Percentiles rank a stretch among this genome's conserved stretches.
phyloP scores from a whole-genome alignment of 2,329 filamentous ascomycete genomes.

The Leptographium galeiforme region DNA sequence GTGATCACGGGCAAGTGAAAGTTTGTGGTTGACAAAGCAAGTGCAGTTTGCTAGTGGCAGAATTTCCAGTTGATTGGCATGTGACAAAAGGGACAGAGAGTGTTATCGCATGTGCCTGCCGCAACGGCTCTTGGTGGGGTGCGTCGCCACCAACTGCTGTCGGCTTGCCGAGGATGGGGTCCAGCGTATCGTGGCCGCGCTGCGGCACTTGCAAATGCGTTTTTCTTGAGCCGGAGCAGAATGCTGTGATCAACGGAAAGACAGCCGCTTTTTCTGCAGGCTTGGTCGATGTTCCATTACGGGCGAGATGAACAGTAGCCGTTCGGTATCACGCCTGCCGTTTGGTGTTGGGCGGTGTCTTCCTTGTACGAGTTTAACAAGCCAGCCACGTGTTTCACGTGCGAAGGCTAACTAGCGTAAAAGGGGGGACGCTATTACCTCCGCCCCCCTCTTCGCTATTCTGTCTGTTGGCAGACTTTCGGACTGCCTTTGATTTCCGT shows the following conservation, averaged over 20 bases:
- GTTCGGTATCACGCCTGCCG: too few species aligned
- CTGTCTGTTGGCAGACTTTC: background rate
- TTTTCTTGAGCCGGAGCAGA: too few species aligned
- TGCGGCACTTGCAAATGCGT: background rate
- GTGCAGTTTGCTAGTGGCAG: too few species aligned
- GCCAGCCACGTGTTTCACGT: constrained; percentile 1
- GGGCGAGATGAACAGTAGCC: too few species aligned
- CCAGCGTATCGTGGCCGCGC: too few species aligned
- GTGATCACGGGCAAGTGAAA: too few species aligned
- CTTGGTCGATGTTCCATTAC: too few species aligned
- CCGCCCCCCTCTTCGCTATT: background rate
- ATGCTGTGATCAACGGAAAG: too few species aligned
- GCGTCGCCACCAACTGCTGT: background rate
- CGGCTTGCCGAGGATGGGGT: background rate
- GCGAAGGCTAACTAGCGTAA: background rate
- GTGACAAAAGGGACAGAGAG: too few species aligned
- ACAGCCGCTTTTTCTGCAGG: too few species aligned
- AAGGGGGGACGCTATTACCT: background rate
- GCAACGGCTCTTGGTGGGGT: background rate
- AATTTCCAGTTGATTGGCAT: background rate
- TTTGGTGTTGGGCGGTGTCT: too few species aligned
- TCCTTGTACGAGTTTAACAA: background rate
- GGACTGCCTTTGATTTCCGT: background rate
- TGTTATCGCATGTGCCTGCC: background rate
- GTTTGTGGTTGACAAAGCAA: too few species aligned